Percentiles rank a stretch among this genome's conserved stretches.
These are phyloP conservation scores for Dendrocalamus sinicus DNA, from an alignment of 176 grass and related monocot genomes.

Conservation along the genomic window DNA sequence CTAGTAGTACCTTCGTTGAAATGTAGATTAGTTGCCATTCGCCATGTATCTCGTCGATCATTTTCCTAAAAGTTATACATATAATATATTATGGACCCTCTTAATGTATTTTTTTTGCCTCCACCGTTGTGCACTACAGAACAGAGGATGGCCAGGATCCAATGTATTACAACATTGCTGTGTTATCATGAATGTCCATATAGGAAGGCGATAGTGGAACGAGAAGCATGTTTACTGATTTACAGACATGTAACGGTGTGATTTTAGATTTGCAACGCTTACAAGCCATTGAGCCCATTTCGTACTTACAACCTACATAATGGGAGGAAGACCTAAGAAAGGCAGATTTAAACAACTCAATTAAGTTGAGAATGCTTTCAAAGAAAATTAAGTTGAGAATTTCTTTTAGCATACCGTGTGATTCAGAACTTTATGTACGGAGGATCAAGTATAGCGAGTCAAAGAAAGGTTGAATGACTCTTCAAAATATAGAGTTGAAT, in stretches of 20 bases:
- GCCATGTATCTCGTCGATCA: not conserved
- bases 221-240: conserved; percentile 24
- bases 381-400: not conserved
- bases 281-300: conserved; percentile 16
- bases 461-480: too few relatives aligned
- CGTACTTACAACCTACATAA: conserved; percentile 13
- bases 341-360: conserved; percentile 30
- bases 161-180: not conserved
- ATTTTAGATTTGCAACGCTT: not conserved
- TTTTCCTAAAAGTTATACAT: conserved; percentile 12
- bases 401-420: conserved; percentile 15
- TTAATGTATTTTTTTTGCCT: not conserved
- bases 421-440: not conserved
- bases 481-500: too few relatives aligned
- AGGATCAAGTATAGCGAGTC: too few relatives aligned
- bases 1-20: not conserved
- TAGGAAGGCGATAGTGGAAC: not conserved
- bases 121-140: not conserved
- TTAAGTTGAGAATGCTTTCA: not conserved
- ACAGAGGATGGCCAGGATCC: not conserved
- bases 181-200: conserved; percentile 15
- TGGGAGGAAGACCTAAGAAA: conserved; percentile 28
- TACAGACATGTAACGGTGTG: conserved; percentile 1
- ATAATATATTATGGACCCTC: not conserved
- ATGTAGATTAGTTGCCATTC: conserved; percentile 20